These are phyloP conservation scores for Blastobotrys parvus DNA, from an alignment of 805 yeast species.

Conservation along the genomic window DNA sequence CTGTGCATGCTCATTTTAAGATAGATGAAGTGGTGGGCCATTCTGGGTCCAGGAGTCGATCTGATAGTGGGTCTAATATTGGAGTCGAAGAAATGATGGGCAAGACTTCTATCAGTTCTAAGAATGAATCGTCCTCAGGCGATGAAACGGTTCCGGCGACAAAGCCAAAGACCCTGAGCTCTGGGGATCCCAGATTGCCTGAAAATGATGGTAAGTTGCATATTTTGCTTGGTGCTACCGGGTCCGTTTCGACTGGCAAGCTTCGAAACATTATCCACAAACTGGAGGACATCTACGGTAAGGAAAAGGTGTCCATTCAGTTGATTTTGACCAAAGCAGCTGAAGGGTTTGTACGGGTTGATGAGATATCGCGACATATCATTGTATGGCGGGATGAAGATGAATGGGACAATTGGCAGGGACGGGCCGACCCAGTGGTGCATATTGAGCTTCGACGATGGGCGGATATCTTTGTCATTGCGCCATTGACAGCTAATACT, in stretches of 20 bases:
- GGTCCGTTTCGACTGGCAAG: slow-evolving; percentile 77
- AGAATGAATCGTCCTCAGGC: slow-evolving; percentile 1
- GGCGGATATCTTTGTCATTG: slow-evolving; percentile 90
- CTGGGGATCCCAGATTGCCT: slow-evolving; percentile 52
- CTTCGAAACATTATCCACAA: slow-evolving; percentile 72
- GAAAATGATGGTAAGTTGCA: slow-evolving; percentile 86
- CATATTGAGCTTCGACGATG: slow-evolving; percentile 92
- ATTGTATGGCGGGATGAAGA: slow-evolving; percentile 89
- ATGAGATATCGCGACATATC: slow-evolving; percentile 55
- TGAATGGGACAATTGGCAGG: slow-evolving; percentile 88
- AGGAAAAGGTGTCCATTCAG: slow-evolving; percentile 69
- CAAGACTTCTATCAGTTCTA: slow-evolving; percentile 4
- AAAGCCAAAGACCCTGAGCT: neutral
- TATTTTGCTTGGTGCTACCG: slow-evolving; percentile 79
- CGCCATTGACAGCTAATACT: slow-evolving; percentile 94
- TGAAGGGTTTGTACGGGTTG: slow-evolving; percentile 60
- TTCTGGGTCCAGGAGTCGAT: slow-evolving; percentile 30
- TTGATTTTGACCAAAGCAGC: slow-evolving; percentile 80
- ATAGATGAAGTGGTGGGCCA: slow-evolving; percentile 61
- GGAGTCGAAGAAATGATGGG: slow-evolving; percentile 5
- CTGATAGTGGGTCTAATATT: slow-evolving; percentile 3
- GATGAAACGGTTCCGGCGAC: slow-evolving; percentile 1
- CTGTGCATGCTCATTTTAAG: slow-evolving; percentile 74
- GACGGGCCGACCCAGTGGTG: slow-evolving; percentile 79
- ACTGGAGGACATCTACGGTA: slow-evolving; percentile 71